phyloP scores from a whole-genome alignment of 495 filamentous ascomycete genomes.

The Aspergillus mulundensis region DNA sequence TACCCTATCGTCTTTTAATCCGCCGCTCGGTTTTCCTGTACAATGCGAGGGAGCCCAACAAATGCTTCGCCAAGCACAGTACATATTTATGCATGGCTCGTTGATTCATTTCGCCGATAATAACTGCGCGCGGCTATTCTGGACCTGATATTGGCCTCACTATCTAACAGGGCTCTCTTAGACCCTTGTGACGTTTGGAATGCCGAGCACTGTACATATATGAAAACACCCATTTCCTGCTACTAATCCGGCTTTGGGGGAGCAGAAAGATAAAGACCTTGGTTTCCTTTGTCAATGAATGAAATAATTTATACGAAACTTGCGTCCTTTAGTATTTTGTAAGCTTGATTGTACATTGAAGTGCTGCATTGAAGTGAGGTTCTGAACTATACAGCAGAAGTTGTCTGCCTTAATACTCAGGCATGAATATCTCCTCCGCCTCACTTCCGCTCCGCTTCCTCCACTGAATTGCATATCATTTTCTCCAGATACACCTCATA shows the following conservation, averaged over 20 bases:
- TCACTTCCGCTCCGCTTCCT: constrained; percentile 19
- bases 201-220: constrained; percentile 42
- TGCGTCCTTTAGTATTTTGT: neutral
- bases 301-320: constrained; percentile 8
- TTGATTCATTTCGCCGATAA: constrained; percentile 13
- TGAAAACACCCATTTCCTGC: constrained; percentile 19
- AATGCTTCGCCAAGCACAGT: constrained; percentile 27
- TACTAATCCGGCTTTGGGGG: constrained; percentile 24
- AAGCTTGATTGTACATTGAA: neutral
- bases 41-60: constrained; percentile 22
- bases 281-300: constrained; percentile 30
- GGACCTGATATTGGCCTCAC: constrained; percentile 9
- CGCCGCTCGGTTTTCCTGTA: constrained; percentile 31
- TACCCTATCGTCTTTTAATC: constrained; percentile 39
- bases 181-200: constrained; percentile 12
- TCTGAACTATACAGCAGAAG: neutral
- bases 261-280: constrained; percentile 30
- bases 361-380: too few relatives aligned
- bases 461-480: neutral
- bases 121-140: constrained; percentile 14
- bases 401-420: constrained; percentile 10
- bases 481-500: neutral
- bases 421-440: constrained; percentile 1
- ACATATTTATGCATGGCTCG: constrained; percentile 27
- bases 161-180: constrained; percentile 1